A percentile compares a stretch with the other conserved stretches of the same genome.
phyloP scores from a whole-genome alignment of 768 basidiomycete genomes.

The Agrocybe pediades region DNA sequence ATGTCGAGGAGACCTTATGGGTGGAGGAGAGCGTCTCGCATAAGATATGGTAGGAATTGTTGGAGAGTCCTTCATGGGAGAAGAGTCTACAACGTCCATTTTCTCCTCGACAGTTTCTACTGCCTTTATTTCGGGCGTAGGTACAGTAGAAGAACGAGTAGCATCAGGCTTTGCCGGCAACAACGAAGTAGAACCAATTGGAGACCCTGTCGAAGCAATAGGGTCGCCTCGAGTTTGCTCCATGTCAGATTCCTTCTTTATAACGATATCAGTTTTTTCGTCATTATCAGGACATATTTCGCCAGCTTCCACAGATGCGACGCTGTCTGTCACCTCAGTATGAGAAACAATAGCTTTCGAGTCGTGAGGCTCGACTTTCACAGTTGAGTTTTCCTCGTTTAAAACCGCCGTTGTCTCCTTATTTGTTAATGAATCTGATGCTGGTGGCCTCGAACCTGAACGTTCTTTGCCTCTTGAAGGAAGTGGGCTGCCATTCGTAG shows the following conservation, averaged over 20 bases:
- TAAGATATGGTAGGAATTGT: neutral
- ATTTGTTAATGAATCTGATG: neutral
- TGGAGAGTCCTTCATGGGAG: neutral
- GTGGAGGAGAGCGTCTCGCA: conserved; percentile 10
- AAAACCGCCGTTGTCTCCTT: neutral
- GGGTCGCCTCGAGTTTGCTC: neutral
- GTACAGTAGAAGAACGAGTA: neutral
- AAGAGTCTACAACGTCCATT: conserved; percentile 4
- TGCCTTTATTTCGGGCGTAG: conserved; percentile 17
- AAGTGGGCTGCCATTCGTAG: neutral
- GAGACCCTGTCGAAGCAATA: too few species aligned
- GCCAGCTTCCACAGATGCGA: neutral
- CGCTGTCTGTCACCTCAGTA: neutral
- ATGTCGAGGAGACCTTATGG: conserved; percentile 5
- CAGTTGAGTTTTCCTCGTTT: neutral
- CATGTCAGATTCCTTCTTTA: neutral
- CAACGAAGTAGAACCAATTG: neutral
- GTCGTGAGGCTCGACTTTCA: neutral
- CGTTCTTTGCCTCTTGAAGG: neutral
- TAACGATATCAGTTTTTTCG: neutral
- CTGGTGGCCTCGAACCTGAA: neutral
- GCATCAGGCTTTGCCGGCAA: neutral
- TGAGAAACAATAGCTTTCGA: neutral
- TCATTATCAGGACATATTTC: neutral
- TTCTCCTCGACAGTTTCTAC: conserved; percentile 3